Percentiles rank a stretch among this genome's conserved stretches.
phyloP scores from a whole-genome alignment of 495 filamentous ascomycete genomes.

The Xylaria flabelliformis region DNA sequence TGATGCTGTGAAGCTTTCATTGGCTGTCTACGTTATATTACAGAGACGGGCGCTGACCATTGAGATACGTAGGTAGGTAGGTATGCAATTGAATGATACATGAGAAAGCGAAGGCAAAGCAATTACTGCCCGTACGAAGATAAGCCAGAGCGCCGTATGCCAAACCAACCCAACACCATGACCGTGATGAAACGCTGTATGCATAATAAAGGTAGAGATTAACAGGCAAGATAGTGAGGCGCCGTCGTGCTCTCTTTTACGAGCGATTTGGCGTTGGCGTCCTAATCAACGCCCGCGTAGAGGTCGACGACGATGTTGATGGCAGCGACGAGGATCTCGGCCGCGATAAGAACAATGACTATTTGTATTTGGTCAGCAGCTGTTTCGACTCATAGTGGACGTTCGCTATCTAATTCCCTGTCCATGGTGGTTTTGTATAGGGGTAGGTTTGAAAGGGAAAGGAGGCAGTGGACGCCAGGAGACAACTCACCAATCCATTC shows the following conservation, averaged over 20 bases:
- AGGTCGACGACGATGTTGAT: slow-evolving; percentile 97
- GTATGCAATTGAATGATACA: not conserved
- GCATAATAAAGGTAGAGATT: not conserved
- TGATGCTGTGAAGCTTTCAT: slow-evolving; percentile 18
- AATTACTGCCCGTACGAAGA: not conserved
- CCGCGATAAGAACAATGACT: slow-evolving; percentile 95
- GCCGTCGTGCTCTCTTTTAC: not conserved
- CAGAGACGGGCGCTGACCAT: not conserved
- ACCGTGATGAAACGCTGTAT: slow-evolving; percentile 3
- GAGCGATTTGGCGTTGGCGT: not conserved
- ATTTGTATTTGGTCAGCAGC: slow-evolving; percentile 6
- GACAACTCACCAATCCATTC: slow-evolving; percentile 86
- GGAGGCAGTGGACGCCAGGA: not conserved
- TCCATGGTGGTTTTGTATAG: not conserved
- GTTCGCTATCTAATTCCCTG: not conserved
- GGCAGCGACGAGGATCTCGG: slow-evolving; percentile 91
- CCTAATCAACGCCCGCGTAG: slow-evolving; percentile 79
- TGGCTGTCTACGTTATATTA: slow-evolving; percentile 8
- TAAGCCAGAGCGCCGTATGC: slow-evolving; percentile 10
- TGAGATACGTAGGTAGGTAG: not conserved
- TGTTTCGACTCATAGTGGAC: not conserved
- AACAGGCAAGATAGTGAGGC: not conserved
- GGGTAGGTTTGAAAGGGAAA: not conserved
- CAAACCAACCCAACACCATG: slow-evolving; percentile 11
- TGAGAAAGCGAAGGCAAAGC: slow-evolving; percentile 9